Conservation (phyloP, 495 filamentous ascomycete genomes). For the Immersiella caudata region DNA sequence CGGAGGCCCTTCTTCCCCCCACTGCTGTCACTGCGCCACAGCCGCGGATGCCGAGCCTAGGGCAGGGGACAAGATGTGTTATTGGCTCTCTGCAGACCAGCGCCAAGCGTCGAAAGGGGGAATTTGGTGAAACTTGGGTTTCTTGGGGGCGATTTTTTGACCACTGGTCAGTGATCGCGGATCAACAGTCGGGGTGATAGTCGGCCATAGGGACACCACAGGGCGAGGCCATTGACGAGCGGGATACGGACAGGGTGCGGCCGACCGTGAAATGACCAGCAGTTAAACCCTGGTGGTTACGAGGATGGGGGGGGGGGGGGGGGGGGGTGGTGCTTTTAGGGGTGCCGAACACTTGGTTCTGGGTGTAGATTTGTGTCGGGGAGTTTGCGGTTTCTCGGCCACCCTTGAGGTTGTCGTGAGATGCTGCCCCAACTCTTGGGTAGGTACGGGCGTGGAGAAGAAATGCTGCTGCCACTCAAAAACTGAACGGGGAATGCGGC, state of each 20-base stretch:
- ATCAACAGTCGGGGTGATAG: neutral
- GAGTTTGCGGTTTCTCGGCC: too few species aligned
- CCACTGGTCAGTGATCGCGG: constrained; percentile 3
- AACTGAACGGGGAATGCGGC: neutral
- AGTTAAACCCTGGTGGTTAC: neutral
- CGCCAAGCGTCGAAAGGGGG: neutral
- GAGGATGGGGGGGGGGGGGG: neutral
- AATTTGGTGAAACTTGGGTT: neutral
- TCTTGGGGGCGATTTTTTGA: neutral
- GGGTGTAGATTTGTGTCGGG: too few species aligned
- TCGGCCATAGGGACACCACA: neutral
- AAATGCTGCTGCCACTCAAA: too few species aligned
- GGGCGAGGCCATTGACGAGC: neutral
- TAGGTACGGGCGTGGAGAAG: too few species aligned
- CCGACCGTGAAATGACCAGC: constrained; percentile 5
- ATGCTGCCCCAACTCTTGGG: too few species aligned
- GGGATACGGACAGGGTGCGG: neutral
- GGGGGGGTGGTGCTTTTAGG: neutral
- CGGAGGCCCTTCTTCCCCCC: neutral
- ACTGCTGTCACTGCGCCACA: too few species aligned
- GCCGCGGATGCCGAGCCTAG: constrained; percentile 7
- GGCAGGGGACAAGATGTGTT: constrained; percentile 20
- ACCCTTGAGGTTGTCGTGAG: too few species aligned
- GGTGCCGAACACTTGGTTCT: neutral
- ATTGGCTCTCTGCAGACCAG: neutral